phyloP scores from a whole-genome alignment of 371 early-diverging fungal genomes.

The Mucor circinelloides region DNA sequence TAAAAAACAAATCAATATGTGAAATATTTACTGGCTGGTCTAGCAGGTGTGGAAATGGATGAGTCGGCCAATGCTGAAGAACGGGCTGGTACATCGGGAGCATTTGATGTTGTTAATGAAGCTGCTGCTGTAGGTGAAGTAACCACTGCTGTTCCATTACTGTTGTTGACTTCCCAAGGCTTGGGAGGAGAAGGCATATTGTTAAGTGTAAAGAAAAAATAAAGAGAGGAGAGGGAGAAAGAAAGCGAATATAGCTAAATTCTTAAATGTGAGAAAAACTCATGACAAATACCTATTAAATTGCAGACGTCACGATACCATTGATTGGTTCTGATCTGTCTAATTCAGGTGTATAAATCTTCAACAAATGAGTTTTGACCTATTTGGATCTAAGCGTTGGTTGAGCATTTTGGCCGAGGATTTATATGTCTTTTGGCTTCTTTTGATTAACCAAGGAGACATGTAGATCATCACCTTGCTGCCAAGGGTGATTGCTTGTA shows the following conservation, averaged over 20 bases:
- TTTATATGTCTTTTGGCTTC: too few relatives aligned
- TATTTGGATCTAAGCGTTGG: background rate
- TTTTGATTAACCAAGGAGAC: too few relatives aligned
- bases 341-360: background rate
- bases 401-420: background rate
- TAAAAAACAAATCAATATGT: background rate
- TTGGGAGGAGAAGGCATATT: conserved; percentile 77
- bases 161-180: conserved; percentile 79
- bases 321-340: conserved; percentile 8
- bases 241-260: background rate
- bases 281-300: conserved; percentile 15
- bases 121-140: conserved; percentile 27
- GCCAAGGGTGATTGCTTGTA: too few relatives aligned
- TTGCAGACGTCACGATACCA: conserved; percentile 1
- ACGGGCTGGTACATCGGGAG: conserved; percentile 19
- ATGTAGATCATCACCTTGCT: too few relatives aligned
- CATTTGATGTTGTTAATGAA: conserved; percentile 22
- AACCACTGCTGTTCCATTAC: conserved; percentile 9
- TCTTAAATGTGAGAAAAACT: conserved; percentile 7
- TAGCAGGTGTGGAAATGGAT: conserved; percentile 12
- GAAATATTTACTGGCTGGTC: conserved; percentile 28
- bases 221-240: background rate
- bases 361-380: background rate
- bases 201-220: background rate
- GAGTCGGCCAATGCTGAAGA: conserved; percentile 13